Evolutionary conservation across 306 rosid species (phyloP), one percentile per base, ranked within the genome.

Genomic region (Cicer yamashitae): DNA sequence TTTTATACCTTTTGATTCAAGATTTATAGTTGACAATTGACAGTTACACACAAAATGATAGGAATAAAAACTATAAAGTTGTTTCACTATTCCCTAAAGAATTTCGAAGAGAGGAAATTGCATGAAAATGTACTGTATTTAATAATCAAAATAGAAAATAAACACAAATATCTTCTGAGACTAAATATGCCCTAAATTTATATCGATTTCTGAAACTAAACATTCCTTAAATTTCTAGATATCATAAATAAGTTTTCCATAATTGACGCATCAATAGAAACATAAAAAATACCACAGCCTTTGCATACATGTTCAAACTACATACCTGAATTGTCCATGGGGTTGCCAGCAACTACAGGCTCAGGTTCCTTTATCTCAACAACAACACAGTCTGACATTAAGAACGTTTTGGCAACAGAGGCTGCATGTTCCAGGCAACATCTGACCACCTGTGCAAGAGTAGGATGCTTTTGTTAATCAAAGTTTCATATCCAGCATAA

Each of bases 321-420:
- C 74, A 15, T 71, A 93, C 99, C 99, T 84, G 99, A 92, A 61
- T 71, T 79, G 87, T 96, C 99, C 99, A 96, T 96, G 64, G 99
- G 99, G 81, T 82, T 92, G 13, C 96, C 99, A 3, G 83, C 91
- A 30, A 92, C 73, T 43, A 76, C 88, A 48, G 86, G 45, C 62
- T 96, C 99, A 1, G 98, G 99, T 84, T 96, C 99, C 88, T 96
- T 96, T 12, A 96, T 96, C 89, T 96, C 99, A 59, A 92, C 99
- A 74, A 96, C 99, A 45, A 96, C 99, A 73, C 99, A 96, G 45
- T 96, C 99, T 7, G 99, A 92, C 99, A 96, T 96, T 58, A 96
- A 81, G 87, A 94, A 94, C 34, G 99, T 94, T 76, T 94, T 94
- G 15, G 99, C 99, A 30, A 94, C 99, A 7, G 99, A 94, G 50